Evolutionary conservation across 805 yeast genomes (phyloP).

Genomic region (Zygosaccharomyces gambellarensis): DNA sequence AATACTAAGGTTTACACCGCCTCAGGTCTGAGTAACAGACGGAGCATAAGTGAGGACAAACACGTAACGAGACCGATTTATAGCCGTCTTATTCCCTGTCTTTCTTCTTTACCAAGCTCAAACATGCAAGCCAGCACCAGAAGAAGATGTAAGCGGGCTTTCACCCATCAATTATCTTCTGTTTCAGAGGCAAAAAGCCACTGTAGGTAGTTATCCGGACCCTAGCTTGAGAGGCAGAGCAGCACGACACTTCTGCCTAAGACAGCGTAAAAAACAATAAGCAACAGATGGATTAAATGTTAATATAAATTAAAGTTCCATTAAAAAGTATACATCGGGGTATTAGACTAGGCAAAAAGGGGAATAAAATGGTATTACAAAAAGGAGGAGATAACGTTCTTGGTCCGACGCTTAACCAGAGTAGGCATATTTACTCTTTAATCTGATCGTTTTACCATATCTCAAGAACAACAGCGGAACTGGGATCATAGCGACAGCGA

Average conservation of each 20-base stretch:
- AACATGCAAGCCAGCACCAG: no score
- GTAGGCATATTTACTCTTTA: slow-evolving; percentile 41
- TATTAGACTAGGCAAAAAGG: neutral
- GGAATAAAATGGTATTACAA: neutral
- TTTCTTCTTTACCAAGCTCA: no score
- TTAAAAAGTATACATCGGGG: neutral
- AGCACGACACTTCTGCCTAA: no score
- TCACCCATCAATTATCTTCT: no score
- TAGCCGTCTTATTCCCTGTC: no score
- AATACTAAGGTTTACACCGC: neutral
- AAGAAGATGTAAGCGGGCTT: no score
- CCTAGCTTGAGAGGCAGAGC: no score
- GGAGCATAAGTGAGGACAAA: neutral
- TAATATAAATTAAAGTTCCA: neutral
- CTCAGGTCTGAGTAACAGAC: neutral
- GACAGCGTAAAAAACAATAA: no score
- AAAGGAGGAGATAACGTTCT: neutral
- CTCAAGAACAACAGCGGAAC: slow-evolving; percentile 63
- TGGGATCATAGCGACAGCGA: slow-evolving; percentile 53
- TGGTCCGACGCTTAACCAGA: slow-evolving; percentile 7
- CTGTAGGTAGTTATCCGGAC: no score
- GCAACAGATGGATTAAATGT: no score
- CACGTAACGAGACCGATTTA: no score
- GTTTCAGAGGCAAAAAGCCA: no score
- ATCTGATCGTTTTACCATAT: slow-evolving; percentile 55